Base-by-base conservation (phyloP, 108 stramenopile genomes). In the Fistulifera pelliculosa region DNA sequence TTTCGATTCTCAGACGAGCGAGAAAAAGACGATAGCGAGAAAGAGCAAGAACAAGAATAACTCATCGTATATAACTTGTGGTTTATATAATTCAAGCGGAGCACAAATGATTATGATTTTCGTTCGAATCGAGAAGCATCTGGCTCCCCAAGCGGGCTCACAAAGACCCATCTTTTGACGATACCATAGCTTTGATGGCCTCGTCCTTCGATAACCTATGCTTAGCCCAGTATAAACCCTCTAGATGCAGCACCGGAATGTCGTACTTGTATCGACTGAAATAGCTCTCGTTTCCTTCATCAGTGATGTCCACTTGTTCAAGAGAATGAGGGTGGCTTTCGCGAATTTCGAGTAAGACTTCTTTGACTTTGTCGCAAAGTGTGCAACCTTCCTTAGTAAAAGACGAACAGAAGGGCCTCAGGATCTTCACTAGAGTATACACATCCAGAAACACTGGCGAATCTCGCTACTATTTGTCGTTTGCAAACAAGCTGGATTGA, bases 371-470 rank as follows among this genome's bases (percentile, higher is more conserved):
- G 49, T 90, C 84, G 52, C 89, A 90, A 15, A 90, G 52, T 0
- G 89, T 85, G 43, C 89, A 90, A 15, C 81, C 82, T 60, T 86
- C 73, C 47, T 86, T 90, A 7, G 89, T 90, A 56, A 79, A 16
- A 90, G 67, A 19, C 60, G 66, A 15, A 90, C 68, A 0, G 23
- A 63, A 10, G 81, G 80, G 48, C 27, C 57, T 40, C 19, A 41
- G 62, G 53, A 1, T 21, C 2, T 16, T 52, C 59, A 27, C 55
- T 23, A n/a, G 42, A 58, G 52, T 90, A 90, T 27, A 81, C 69
- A 43, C 47, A 55, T 21, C 87, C 87, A 19, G 83, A 70, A 17
- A 90, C 81, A 39, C 76, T 77, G 17, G 68, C 74, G 25, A 35
- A 35, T 35, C 31, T 35, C 11, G 44, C 44, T n/a, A n/a, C n/a